Conservation (phyloP, 371 early-diverging fungal genomes). For the Mortierella sp. region DNA sequence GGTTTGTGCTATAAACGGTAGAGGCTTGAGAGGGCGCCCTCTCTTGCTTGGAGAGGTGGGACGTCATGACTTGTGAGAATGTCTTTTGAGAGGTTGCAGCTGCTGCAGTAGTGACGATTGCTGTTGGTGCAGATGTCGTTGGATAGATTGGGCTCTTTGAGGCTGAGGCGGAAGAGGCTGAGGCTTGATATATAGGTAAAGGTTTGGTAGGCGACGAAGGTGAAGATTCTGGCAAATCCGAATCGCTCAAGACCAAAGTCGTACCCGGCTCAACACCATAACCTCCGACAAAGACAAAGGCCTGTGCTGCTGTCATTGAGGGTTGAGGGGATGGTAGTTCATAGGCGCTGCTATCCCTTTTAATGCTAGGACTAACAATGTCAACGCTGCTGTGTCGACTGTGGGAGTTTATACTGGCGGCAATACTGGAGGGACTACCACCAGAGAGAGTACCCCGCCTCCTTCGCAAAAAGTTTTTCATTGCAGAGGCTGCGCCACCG, state of each 20-base stretch:
- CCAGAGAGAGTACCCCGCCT: constrained; percentile 20
- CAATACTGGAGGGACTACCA: constrained; percentile 2
- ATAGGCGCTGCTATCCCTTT: not conserved
- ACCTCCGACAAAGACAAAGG: constrained; percentile 30
- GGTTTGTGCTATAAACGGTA: not conserved
- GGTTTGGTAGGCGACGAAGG: not conserved
- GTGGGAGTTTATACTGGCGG: not conserved
- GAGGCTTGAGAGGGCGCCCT: not conserved
- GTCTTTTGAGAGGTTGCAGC: not conserved
- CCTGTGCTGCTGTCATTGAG: not conserved
- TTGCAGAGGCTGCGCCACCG: constrained; percentile 30
- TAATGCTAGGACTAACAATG: not conserved
- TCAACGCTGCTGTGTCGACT: not conserved
- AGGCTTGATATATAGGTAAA: not conserved
- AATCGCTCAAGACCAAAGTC: constrained; percentile 13
- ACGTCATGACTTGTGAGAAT: constrained; percentile 18
- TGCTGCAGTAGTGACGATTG: not conserved
- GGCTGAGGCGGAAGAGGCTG: not conserved
- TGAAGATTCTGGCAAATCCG: not conserved
- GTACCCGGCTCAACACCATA: constrained; percentile 18
- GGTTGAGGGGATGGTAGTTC: constrained; percentile 7
- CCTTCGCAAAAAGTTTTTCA: constrained; percentile 41
- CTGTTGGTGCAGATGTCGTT: not conserved
- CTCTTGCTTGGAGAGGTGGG: constrained; percentile 3
- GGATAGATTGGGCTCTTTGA: not conserved